phyloP scores from a whole-genome alignment of 2,329 filamentous ascomycete genomes.

The Sporothrix brasiliensis region DNA sequence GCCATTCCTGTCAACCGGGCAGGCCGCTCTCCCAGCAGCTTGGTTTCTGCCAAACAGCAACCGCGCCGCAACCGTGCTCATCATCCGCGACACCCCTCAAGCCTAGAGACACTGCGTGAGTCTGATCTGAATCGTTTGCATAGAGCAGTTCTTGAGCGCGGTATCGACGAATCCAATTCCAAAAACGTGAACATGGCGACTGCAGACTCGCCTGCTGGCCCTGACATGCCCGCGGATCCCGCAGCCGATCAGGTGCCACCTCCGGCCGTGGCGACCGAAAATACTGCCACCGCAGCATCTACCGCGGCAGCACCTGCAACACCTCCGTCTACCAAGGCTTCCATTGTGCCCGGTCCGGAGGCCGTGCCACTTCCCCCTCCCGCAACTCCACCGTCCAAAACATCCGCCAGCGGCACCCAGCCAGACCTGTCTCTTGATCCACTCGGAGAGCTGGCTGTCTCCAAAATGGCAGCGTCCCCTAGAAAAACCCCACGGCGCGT shows the following conservation, averaged over 20 bases:
- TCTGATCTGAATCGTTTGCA: slow-evolving; percentile 39
- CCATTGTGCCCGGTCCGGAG: neutral
- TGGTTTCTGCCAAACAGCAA: slow-evolving; percentile 13
- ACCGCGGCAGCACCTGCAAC: slow-evolving; percentile 19
- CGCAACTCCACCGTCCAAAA: slow-evolving; percentile 25
- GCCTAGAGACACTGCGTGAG: slow-evolving; percentile 59
- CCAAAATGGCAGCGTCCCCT: slow-evolving; percentile 38
- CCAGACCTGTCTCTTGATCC: slow-evolving; percentile 23
- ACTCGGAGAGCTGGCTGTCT: slow-evolving; percentile 23
- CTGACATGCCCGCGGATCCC: slow-evolving; percentile 3
- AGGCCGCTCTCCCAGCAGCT: slow-evolving; percentile 10
- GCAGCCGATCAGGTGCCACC: neutral
- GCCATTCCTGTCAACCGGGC: slow-evolving; percentile 7
- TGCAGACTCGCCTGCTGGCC: slow-evolving; percentile 22
- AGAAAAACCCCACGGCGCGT: slow-evolving; percentile 56
- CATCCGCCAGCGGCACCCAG: neutral
- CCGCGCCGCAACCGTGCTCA: slow-evolving; percentile 40
- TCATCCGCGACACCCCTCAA: slow-evolving; percentile 54
- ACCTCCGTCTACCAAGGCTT: neutral
- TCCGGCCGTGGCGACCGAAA: neutral
- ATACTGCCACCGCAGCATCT: neutral
- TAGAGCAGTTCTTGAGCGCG: slow-evolving; percentile 1
- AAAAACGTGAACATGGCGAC: slow-evolving; percentile 17
- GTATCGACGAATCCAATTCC: neutral
- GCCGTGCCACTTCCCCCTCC: slow-evolving; percentile 14